These are phyloP conservation scores for Mortierella sp. DNA, from an alignment of 371 early-diverging fungal species.

Conservation along the genomic window DNA sequence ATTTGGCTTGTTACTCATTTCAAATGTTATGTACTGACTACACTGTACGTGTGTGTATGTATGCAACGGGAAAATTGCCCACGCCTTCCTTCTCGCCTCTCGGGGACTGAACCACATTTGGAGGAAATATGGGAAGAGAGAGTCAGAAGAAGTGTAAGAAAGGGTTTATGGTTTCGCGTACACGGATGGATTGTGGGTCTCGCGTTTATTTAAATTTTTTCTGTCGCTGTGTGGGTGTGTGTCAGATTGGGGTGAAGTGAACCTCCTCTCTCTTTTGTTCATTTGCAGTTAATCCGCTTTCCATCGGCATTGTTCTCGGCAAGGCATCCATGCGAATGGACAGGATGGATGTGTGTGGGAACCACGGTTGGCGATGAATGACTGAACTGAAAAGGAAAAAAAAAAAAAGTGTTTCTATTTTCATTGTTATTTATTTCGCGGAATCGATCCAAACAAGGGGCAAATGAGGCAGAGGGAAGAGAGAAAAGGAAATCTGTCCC, in stretches of 20 bases:
- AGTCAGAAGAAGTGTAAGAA: not conserved
- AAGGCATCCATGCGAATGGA: too few species aligned
- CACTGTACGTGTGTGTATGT: slow-evolving; percentile 5
- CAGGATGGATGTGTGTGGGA: too few species aligned
- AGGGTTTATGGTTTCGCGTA: not conserved
- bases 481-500: not conserved
- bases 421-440: not conserved
- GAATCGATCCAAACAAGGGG: not conserved
- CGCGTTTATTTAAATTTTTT: not conserved
- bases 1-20: not conserved
- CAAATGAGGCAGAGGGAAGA: not conserved
- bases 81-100: not conserved
- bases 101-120: not conserved
- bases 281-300: too few species aligned
- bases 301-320: too few species aligned
- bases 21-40: too few species aligned
- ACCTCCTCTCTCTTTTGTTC: too few species aligned
- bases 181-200: not conserved
- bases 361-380: too few species aligned
- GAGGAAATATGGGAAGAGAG: not conserved
- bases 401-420: too few species aligned
- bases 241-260: slow-evolving; percentile 1
- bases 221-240: not conserved
- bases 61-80: not conserved
- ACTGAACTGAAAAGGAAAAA: too few species aligned